Evolutionary conservation across 192 early-diverging fungal species (phyloP).

Genomic region (Anaeromyces robustus): DNA sequence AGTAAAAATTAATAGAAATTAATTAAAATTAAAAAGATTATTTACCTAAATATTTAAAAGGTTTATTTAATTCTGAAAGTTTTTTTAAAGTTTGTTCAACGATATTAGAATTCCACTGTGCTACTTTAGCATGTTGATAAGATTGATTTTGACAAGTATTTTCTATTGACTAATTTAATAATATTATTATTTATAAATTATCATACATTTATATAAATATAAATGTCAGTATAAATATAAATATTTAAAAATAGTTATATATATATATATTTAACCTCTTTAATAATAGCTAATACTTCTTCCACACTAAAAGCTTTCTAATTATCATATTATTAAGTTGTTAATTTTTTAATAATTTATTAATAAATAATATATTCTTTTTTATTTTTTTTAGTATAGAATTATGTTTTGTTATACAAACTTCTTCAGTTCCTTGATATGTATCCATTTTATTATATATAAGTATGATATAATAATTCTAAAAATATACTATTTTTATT

Average conservation of each 20-base stretch:
- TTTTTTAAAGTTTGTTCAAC: conserved; percentile 49
- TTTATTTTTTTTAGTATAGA: no score
- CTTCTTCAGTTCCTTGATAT: background rate
- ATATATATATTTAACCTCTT: conserved; percentile 25
- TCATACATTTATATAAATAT: no score
- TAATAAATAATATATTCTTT: background rate
- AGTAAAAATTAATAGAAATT: background rate
- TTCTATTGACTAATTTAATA: conserved; percentile 6
- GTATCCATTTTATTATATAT: background rate
- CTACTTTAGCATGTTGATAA: conserved; percentile 58
- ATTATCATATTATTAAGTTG: background rate
- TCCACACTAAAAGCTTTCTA: conserved; percentile 48
- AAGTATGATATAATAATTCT: no score
- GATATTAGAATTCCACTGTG: conserved; percentile 58
- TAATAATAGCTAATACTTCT: conserved; percentile 42
- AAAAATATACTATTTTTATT: no score
- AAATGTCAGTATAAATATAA: no score
- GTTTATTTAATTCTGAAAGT: conserved; percentile 47
- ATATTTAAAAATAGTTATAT: conserved; percentile 27
- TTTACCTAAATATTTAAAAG: conserved; percentile 67
- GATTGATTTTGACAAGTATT: conserved; percentile 36
- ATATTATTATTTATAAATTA: conserved; percentile 6
- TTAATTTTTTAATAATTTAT: background rate
- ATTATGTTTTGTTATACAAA: background rate
- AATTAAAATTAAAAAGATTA: background rate